A percentile compares a stretch with the other conserved stretches of the same genome.
These are phyloP conservation scores for Agrocybe praecox DNA, from an alignment of 768 basidiomycete species.

Conservation along the genomic window DNA sequence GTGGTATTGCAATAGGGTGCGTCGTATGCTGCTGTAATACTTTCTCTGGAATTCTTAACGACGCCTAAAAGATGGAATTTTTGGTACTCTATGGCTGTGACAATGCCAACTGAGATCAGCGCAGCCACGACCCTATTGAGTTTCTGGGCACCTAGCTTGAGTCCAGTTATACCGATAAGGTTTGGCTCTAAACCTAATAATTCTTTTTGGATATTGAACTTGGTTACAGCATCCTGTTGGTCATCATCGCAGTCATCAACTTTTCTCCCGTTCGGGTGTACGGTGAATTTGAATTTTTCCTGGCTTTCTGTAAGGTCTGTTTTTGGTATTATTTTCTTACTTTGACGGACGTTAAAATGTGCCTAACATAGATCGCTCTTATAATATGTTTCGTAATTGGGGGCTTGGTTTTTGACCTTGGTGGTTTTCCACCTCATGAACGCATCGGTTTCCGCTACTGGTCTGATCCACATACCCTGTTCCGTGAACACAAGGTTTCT, in stretches of 20 bases:
- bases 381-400: conserved; percentile 35
- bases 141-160: conserved; percentile 30
- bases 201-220: background rate
- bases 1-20: conserved; percentile 28
- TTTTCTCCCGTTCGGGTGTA: conserved; percentile 46
- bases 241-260: conserved; percentile 36
- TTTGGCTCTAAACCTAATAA: conserved; percentile 1
- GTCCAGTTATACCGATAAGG: conserved; percentile 27
- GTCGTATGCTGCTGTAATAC: background rate
- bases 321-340: background rate
- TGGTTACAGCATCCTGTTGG: conserved; percentile 27
- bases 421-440: conserved; percentile 47
- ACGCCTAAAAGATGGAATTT: conserved; percentile 40
- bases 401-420: conserved; percentile 48
- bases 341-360: background rate
- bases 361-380: conserved; percentile 45
- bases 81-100: conserved; percentile 42
- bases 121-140: conserved; percentile 53
- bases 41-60: too few species aligned
- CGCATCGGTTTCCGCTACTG: conserved; percentile 52
- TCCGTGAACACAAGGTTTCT: conserved; percentile 24
- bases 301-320: conserved; percentile 35
- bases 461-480: conserved; percentile 30
- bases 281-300: conserved; percentile 60
- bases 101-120: conserved; percentile 52